These are phyloP conservation scores for Pleurotus tuber-regium DNA, from an alignment of 768 basidiomycete genomes.

Conservation along the genomic window DNA sequence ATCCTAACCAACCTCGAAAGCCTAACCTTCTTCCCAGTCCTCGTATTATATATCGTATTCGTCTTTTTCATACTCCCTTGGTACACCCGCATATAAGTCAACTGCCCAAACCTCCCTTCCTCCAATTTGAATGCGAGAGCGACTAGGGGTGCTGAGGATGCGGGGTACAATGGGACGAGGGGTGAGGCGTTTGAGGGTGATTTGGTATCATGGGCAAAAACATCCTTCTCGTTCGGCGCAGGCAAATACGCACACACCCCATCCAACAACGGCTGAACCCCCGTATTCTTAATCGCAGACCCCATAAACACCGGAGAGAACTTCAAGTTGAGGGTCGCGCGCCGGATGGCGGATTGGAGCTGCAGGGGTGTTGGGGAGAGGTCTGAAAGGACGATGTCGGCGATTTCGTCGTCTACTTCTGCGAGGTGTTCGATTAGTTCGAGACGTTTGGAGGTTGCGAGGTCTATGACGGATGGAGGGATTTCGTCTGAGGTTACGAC, in stretches of 20 bases:
- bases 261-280: conserved; percentile 89
- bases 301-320: conserved; percentile 98
- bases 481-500: conserved; percentile 87
- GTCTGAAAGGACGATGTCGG: conserved; percentile 87
- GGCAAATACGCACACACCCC: conserved; percentile 96
- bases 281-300: conserved; percentile 96
- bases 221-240: conserved; percentile 75
- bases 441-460: conserved; percentile 80
- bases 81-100: conserved; percentile 98
- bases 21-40: conserved; percentile 96
- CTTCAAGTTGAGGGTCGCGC: conserved; percentile 82
- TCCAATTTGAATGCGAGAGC: conserved; percentile 98
- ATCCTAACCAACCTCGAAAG: conserved; percentile 94
- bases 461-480: conserved; percentile 66
- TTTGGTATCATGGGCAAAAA: conserved; percentile 81
- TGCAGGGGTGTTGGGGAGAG: conserved; percentile 68
- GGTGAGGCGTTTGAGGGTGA: conserved; percentile 62
- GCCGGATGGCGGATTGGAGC: conserved; percentile 82
- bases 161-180: conserved; percentile 75
- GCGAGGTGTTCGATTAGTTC: conserved; percentile 95
- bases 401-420: conserved; percentile 95
- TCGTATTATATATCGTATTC: conserved; percentile 82
- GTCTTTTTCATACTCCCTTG: conserved; percentile 92
- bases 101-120: conserved; percentile 94
- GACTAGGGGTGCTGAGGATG: conserved; percentile 83